Evolutionary conservation across 2,329 filamentous ascomycete genomes (phyloP).

Genomic region (Talaromyces verruculosus): DNA sequence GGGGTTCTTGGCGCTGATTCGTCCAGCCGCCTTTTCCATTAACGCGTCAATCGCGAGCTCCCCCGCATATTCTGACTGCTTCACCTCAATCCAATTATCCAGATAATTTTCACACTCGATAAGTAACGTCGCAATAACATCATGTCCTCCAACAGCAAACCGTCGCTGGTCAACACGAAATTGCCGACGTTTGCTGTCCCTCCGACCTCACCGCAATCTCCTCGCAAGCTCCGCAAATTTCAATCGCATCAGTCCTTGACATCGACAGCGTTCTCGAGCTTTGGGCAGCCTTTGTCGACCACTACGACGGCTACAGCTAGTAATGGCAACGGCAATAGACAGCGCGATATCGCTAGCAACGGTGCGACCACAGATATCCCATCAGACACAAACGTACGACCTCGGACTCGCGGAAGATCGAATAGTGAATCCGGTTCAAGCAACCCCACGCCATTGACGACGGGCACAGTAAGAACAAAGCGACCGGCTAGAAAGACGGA

Average conservation of each 20-base stretch:
- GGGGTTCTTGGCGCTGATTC: slow-evolving; percentile 6
- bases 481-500: slow-evolving; percentile 46
- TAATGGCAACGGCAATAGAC: not conserved
- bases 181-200: slow-evolving; percentile 12
- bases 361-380: not conserved
- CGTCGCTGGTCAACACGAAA: slow-evolving; percentile 25
- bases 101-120: not conserved
- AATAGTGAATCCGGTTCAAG: slow-evolving; percentile 54
- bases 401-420: slow-evolving; percentile 56
- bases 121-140: slow-evolving; percentile 5
- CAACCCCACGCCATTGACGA: slow-evolving; percentile 44
- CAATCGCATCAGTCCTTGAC: slow-evolving; percentile 70
- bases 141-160: slow-evolving; percentile 28
- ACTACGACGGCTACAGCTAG: not conserved
- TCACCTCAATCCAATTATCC: not conserved
- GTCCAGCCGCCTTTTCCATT: slow-evolving; percentile 11
- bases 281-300: slow-evolving; percentile 33
- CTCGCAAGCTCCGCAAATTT: slow-evolving; percentile 68
- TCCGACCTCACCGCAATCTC: slow-evolving; percentile 51
- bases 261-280: slow-evolving; percentile 56
- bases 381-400: not conserved
- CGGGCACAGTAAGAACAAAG: slow-evolving; percentile 47
- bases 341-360: slow-evolving; percentile 12
- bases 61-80: slow-evolving; percentile 2
- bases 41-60: slow-evolving; percentile 15